Base-by-base conservation (phyloP, 805 yeast genomes). In the Suhomyces faveliae region DNA sequence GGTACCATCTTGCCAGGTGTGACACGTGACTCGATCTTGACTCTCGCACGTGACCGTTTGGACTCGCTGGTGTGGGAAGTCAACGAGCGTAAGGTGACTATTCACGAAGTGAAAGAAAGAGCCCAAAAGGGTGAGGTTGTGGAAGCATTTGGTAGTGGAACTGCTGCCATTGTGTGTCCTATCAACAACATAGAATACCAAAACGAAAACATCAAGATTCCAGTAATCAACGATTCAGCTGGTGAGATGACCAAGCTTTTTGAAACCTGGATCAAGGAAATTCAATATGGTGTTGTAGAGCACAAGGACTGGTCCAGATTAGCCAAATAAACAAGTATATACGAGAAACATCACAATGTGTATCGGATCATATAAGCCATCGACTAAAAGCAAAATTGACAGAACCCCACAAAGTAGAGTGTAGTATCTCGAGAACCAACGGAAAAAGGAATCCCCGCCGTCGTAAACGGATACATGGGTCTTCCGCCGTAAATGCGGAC, bases 1-100 rank as follows among this genome's bases (percentile, higher is more conserved):
- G 99, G 99, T 56, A 91, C 97, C 53, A 92, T 92, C 62, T 81
- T 92, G 61, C 96, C 89, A 67, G 99, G 99, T 75, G 95, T 92
- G 60, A 90, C 97, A 41, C 84, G 99, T 74, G 96, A 87, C 66
- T 90, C 97, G n/a, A 78, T 90, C 48, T 74, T 92, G 58, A 71
- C 76, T 25, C 77, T 92, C 52, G 87, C 94, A 43, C 84, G 87
- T 67, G 85, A 81, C 60, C 85, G 81, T 60, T 79, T 92, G 57
- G 81, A 82, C 59, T 73, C 84, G 48, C 71, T 76, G 39, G 89
- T 87, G 66, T 92, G 97, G 97, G 78, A 67, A 19, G 73, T 92
- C 52, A 79, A 73, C 62, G 98, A 92, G 77, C 85, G 98, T 71
- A 79, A 82, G 69, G 84, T 77, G 70, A 79, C 94, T 52, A 90